Conservation (phyloP, 306 rosid genomes). For the Myrica gale region DNA sequence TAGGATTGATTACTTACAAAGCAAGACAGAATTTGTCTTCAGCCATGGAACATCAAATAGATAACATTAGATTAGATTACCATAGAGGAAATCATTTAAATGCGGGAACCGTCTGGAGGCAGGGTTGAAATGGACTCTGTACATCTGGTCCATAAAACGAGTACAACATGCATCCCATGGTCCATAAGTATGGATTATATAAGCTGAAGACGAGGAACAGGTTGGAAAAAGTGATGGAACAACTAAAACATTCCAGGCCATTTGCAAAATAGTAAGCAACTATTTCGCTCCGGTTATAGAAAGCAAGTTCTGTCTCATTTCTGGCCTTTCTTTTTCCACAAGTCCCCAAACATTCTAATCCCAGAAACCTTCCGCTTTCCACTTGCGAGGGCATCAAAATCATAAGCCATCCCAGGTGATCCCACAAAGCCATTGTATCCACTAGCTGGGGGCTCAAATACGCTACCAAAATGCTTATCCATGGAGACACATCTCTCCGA, state of each 20-base stretch:
- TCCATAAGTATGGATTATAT: background rate
- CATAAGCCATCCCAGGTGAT: slow-evolving; percentile 63
- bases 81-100: background rate
- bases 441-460: slow-evolving; percentile 54
- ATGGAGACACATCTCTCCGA: slow-evolving; percentile 81
- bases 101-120: background rate
- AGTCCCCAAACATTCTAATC: slow-evolving; percentile 74
- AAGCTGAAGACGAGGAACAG: background rate
- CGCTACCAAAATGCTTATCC: slow-evolving; percentile 74
- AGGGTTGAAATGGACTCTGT: background rate
- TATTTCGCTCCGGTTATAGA: slow-evolving; percentile 34
- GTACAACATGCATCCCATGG: background rate
- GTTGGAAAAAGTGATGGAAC: slow-evolving; percentile 20
- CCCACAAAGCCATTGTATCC: slow-evolving; percentile 66
- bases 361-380: slow-evolving; percentile 80
- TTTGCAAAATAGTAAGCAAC: slow-evolving; percentile 52
- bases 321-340: slow-evolving; percentile 78
- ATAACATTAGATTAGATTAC: background rate
- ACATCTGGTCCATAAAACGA: background rate
- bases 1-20: too few species aligned
- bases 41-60: background rate
- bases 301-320: slow-evolving; percentile 42
- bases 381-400: slow-evolving; percentile 56
- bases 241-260: slow-evolving; percentile 24
- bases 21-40: too few species aligned